Percentiles rank a stretch among this genome's conserved stretches.
Conservation (phyloP, 2,329 filamentous ascomycete genomes). For the Colletotrichum truncatum region DNA sequence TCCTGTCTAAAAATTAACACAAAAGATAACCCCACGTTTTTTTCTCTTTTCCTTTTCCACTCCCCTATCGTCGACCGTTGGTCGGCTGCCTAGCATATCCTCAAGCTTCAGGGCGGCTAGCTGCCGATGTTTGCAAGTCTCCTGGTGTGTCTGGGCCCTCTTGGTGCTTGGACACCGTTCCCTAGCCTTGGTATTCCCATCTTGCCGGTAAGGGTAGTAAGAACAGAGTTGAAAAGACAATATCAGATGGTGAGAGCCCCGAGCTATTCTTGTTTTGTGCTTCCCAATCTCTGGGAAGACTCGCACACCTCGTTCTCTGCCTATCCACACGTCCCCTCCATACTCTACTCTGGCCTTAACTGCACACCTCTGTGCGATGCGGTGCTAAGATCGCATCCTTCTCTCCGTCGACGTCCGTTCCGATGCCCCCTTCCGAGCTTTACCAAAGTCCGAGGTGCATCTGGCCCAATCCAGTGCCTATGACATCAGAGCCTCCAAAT, state of each 20-base stretch:
- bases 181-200: neutral
- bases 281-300: neutral
- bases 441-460: neutral
- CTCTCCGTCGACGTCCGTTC: neutral
- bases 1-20: too few relatives aligned
- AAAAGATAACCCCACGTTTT: conserved; percentile 6
- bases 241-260: conserved; percentile 22
- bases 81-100: neutral
- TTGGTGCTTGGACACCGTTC: conserved; percentile 10
- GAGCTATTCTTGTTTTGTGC: neutral
- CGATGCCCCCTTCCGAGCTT: neutral
- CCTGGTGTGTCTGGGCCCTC: neutral
- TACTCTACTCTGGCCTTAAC: neutral
- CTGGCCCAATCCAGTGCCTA: neutral
- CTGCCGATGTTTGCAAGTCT: neutral
- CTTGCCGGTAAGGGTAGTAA: neutral
- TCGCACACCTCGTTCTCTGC: neutral
- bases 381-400: neutral
- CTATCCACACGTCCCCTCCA: neutral
- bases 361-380: neutral
- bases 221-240: neutral
- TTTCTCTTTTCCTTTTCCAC: neutral
- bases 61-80: neutral
- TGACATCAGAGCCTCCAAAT: conserved; percentile 11
- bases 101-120: conserved; percentile 1